These are phyloP conservation scores for Crithidia expoeki DNA, from an alignment of 208 protist genomes.

Conservation along the genomic window DNA sequence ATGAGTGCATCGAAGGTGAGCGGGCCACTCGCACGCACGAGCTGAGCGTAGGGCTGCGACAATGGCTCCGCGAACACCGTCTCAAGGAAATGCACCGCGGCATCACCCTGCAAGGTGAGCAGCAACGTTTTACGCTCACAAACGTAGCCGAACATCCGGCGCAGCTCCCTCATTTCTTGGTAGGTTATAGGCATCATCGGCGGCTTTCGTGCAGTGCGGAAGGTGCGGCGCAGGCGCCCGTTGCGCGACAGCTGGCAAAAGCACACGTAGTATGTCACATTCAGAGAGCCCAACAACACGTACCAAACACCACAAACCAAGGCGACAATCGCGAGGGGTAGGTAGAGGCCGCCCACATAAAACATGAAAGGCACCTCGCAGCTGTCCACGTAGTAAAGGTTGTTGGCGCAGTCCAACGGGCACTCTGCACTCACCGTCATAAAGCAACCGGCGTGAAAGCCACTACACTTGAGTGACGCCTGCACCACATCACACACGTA, in stretches of 20 bases:
- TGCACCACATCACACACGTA: slow-evolving; percentile 43
- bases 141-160: slow-evolving; percentile 35
- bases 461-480: slow-evolving; percentile 52
- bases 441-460: slow-evolving; percentile 59
- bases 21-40: slow-evolving; percentile 16
- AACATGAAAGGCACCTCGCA: slow-evolving; percentile 42
- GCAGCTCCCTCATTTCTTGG: slow-evolving; percentile 29
- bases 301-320: slow-evolving; percentile 36
- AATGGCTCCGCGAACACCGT: slow-evolving; percentile 48
- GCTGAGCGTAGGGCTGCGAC: slow-evolving; percentile 21
- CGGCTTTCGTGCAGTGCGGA: slow-evolving; percentile 39
- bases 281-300: slow-evolving; percentile 34
- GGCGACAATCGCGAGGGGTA: slow-evolving; percentile 29
- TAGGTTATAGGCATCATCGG: slow-evolving; percentile 48
- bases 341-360: slow-evolving; percentile 31
- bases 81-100: slow-evolving; percentile 42
- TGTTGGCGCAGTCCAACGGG: slow-evolving; percentile 38
- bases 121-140: slow-evolving; percentile 1
- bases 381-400: slow-evolving; percentile 36
- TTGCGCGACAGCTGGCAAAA: slow-evolving; percentile 37
- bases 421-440: slow-evolving; percentile 50
- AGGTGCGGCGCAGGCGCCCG: slow-evolving; percentile 42
- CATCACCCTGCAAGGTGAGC: slow-evolving; percentile 24
- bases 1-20: slow-evolving; percentile 64
- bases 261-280: slow-evolving; percentile 45